Conservation (phyloP, 176 grass and related monocot genomes). For the Cenchrus purpureus region DNA sequence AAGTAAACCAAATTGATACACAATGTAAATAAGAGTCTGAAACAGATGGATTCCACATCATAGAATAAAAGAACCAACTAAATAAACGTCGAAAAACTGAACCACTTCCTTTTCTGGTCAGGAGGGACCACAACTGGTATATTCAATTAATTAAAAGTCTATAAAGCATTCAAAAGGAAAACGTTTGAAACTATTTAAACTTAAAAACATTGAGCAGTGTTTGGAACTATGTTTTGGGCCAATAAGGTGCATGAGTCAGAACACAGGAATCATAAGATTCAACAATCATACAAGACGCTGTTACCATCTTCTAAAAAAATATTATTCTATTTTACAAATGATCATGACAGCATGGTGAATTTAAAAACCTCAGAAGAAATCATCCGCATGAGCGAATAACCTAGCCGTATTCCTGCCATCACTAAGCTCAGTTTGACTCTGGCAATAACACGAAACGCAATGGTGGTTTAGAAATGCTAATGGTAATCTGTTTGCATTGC, state of each 20-base stretch:
- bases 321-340: not conserved
- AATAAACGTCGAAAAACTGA: not conserved
- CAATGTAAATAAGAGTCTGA: not conserved
- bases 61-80: slow-evolving; percentile 16
- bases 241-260: slow-evolving; percentile 3
- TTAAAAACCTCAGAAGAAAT: not conserved
- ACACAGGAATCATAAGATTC: not conserved
- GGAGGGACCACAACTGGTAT: not conserved
- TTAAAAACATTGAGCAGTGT: not conserved
- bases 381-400: not conserved
- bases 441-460: not conserved
- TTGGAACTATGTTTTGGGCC: not conserved
- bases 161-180: not conserved
- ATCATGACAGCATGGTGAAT: not conserved
- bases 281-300: not conserved
- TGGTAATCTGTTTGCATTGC: not conserved
- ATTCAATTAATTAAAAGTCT: not conserved
- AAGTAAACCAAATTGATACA: slow-evolving; percentile 6
- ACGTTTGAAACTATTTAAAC: not conserved
- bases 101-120: not conserved
- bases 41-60: not conserved
- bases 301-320: not conserved
- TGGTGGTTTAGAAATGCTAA: not conserved
- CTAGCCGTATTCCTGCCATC: not conserved
- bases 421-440: slow-evolving; percentile 4